Conservation (phyloP, 768 basidiomycete genomes). For the Auricularia sp. region DNA sequence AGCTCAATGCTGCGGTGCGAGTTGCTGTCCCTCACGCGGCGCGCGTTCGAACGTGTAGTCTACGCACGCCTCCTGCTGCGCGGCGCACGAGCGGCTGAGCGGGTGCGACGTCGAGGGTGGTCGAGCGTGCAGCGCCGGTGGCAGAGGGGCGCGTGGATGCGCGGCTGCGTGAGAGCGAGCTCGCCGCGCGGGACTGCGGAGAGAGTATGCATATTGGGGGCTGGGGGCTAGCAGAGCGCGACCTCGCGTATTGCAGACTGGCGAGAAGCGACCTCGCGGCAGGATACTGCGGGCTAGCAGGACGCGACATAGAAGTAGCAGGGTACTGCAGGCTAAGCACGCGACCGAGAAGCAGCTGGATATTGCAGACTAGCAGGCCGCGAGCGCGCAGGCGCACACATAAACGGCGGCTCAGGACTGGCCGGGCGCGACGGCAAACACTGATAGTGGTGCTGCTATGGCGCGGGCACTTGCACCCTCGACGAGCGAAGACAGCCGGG, state of each 20-base stretch:
- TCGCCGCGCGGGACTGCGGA: not conserved
- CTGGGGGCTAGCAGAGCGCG: not conserved
- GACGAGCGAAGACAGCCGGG: no score
- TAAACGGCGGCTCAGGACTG: no score
- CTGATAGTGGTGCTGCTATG: no score
- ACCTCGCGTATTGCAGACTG: no score
- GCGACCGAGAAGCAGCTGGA: no score
- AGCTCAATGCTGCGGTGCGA: not conserved
- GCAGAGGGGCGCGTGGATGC: not conserved
- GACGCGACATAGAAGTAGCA: not conserved
- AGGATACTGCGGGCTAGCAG: not conserved
- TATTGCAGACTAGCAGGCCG: not conserved
- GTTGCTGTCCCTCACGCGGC: not conserved
- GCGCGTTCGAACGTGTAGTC: not conserved
- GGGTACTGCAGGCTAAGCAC: no score
- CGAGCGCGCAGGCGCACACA: no score
- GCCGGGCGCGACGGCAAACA: no score
- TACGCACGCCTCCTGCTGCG: not conserved
- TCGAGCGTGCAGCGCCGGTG: not conserved
- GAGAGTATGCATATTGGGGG: not conserved
- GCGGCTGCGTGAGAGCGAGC: not conserved
- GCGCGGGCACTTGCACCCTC: no score
- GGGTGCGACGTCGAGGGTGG: not conserved
- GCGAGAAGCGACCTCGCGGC: no score
- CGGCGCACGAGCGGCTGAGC: not conserved